Base-by-base conservation (phyloP, 23 red algal genomes). In the Gracilaria domingensis region DNA sequence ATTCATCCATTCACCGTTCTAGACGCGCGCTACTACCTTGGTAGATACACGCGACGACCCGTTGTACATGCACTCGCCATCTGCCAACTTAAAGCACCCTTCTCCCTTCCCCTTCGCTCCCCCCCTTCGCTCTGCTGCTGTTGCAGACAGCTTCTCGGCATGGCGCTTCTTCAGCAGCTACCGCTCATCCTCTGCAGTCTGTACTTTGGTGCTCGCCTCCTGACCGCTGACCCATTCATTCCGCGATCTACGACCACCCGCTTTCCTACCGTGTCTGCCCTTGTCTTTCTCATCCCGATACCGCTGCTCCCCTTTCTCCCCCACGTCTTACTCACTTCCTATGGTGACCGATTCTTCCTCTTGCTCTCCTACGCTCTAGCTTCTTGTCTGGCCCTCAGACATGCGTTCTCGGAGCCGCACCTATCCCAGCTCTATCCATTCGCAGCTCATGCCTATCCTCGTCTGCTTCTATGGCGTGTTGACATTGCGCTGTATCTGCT, bases 401-500 rank as follows among this genome's bases (percentile, higher is more conserved):
- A 60, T 53, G 48, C 86, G 2, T 79, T 50, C 39, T 23, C 44
- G 8, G 44, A 69, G 23, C 86, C 54, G 2, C 51, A 24, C 20
- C 21, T 62, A 36, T 53, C 70, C 20, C 32, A 69, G 24, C 51
- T 79, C 17, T 47, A 54, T 30, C 53, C 47, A 4, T 69, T 55
- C 24, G 9, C 62, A 49, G 21, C 38, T n/a, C 16, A 66, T 44
- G 39, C 37, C 32, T 86, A 73, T 39, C 62, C 62, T 12, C 28
- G 83, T 32, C 40, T 69, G 0, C 49, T 86, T 17, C 16, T 86
- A 36, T 86, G 62, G 66, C 83, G 62, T 25, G 83, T 73, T 28
- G 83, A 86, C 39, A 0, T 88, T 33, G 72, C 75, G 0, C 0
- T 69, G 20, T 91, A 79, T 36, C 87, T 91, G 3, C 58, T 81